Conservation (phyloP, 176 grass and related monocot genomes). For the Hordeum vulgare region MorexV3_pseudomolecules_assembly NC_058523.1:470883527-470884026, state of each 20-base stretch:
- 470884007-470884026: conserved; percentile 17
- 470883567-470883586: too few species aligned
- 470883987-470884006: neutral
- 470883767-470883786: neutral
- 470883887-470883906: neutral
- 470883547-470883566: too few species aligned
- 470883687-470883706: conserved; percentile 23
- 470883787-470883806: too few species aligned
- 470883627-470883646: neutral
- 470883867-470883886: conserved; percentile 1
- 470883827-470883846: conserved; percentile 25
- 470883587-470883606: too few species aligned
- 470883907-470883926: neutral
- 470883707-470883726: neutral
- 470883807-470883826: neutral
- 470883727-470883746: neutral
- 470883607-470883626: neutral
- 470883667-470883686: neutral
- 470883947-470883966: conserved; percentile 32
- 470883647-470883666: conserved; percentile 10
- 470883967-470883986: conserved; percentile 15
- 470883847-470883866: conserved; percentile 46
- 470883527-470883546: too few species aligned
- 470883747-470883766: neutral
- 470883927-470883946: neutral